Base-by-base conservation (phyloP, 2,329 filamentous ascomycete species). In the Apiospora aurea region DNA sequence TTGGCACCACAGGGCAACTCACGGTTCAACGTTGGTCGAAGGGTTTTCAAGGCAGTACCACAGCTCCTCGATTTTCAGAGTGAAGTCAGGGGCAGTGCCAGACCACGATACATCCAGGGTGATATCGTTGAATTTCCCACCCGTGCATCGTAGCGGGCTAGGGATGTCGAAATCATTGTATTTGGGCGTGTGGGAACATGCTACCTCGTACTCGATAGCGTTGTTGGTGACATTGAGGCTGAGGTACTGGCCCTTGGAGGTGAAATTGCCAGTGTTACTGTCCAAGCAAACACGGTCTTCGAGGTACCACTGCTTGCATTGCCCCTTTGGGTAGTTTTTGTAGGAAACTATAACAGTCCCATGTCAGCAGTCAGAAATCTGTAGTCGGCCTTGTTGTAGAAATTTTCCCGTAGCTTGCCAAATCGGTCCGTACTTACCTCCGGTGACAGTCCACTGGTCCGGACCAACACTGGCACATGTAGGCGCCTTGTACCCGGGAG, bases 231-330 rank as follows among this genome's bases (percentile, higher is more conserved):
- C 57, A 18, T 64, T 64, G 21, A 64, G 57, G 18, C 34, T 41
- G 57, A 64, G 57, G 57, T 64, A 64, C 3, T 64, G 57, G 8
- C 57, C 57, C 57, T 64, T 64, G 34, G 57, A 64, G n/a, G 34
- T 41, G 34, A 64, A 64, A 29, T 18, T 64, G 18, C n/a, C 49
- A 24, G n/a, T 51, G 1, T 41, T 64, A 29, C 21, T 29, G 11
- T 21, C 21, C 29, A 64, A 41, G 21, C 57, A 64, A 5, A 64
- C 34, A 21, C 57, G 57, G 21, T 64, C 57, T 13, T 64, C 57
- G 18, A 64, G 21, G 34, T 64, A 64, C 57, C 57, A 64, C 10
- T 41, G 29, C 24, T 64, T 64, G 34, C 57, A 64, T 14, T 64
- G 57, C 10, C 57, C 57, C 29, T 41, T 64, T 14, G 57, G 10